Percentiles rank a stretch among this genome's conserved stretches.
phyloP scores from a whole-genome alignment of 768 basidiomycete genomes.

The Kwoniella sp. region DNA sequence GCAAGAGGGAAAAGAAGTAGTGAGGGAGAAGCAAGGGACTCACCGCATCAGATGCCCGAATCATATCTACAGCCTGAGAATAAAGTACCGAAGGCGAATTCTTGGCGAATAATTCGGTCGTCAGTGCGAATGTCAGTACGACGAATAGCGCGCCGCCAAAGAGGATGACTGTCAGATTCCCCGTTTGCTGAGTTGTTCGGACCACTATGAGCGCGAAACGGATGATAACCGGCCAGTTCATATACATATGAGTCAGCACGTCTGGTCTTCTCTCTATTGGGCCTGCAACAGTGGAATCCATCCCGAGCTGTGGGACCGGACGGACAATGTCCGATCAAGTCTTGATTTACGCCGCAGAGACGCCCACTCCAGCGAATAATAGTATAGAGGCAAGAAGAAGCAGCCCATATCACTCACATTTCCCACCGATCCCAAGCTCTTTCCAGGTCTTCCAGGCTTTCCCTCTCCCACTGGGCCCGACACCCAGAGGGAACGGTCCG shows the following conservation, averaged over 20 bases:
- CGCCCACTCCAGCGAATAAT: too few species aligned
- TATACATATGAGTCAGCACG: background rate
- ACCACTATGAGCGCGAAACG: too few species aligned
- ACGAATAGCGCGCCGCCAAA: constrained; percentile 52
- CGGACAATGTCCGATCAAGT: too few species aligned
- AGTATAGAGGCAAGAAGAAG: too few species aligned
- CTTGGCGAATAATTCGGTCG: constrained; percentile 54
- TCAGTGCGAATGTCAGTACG: constrained; percentile 50
- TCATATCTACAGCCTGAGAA: constrained; percentile 52
- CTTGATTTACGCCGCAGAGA: too few species aligned
- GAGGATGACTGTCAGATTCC: constrained; percentile 52
- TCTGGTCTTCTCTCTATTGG: too few species aligned
- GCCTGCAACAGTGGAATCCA: too few species aligned
- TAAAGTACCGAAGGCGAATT: constrained; percentile 55
- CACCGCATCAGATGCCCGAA: constrained; percentile 50
- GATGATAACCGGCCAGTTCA: too few species aligned
- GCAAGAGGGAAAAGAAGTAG: too few species aligned
- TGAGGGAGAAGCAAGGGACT: constrained; percentile 19
- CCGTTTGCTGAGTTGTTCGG: constrained; percentile 51
- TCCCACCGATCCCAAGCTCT: constrained; percentile 51
- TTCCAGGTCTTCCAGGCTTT: constrained; percentile 52
- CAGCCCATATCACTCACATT: constrained; percentile 50
- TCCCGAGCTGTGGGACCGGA: too few species aligned
- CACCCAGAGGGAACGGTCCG: constrained; percentile 54
- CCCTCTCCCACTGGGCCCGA: constrained; percentile 48